A percentile compares a stretch with the other conserved stretches of the same genome.
Conservation (phyloP, 305 asterid species). For the Fraxinus greggii region DNA sequence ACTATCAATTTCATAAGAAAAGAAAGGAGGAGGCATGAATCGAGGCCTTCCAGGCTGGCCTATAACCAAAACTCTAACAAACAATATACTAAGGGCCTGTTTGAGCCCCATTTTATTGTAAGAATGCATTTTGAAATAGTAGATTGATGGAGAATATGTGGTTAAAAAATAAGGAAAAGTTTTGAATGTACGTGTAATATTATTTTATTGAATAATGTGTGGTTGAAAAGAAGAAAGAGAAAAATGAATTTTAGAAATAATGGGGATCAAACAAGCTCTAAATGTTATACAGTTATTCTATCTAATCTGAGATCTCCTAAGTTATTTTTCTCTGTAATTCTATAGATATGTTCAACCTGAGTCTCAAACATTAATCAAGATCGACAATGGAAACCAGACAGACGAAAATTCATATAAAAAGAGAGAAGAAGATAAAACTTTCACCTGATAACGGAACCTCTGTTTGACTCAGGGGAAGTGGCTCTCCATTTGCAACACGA, state of each 20-base stretch:
- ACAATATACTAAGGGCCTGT: too few relatives aligned
- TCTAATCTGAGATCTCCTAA: constrained; percentile 20
- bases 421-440: constrained; percentile 2
- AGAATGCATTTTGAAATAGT: too few relatives aligned
- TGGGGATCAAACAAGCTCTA: not conserved
- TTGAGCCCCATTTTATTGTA: too few relatives aligned
- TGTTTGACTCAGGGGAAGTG: constrained; percentile 79
- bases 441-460: constrained; percentile 88
- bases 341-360: constrained; percentile 7
- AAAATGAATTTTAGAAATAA: too few relatives aligned
- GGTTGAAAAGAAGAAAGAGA: too few relatives aligned
- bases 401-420: not conserved
- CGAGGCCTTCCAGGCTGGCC: not conserved
- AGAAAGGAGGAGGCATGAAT: too few relatives aligned
- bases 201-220: too few relatives aligned
- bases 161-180: too few relatives aligned
- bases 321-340: constrained; percentile 8
- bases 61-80: not conserved
- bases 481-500: constrained; percentile 90
- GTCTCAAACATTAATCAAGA: constrained; percentile 4
- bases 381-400: constrained; percentile 10
- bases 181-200: too few relatives aligned
- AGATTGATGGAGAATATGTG: too few relatives aligned
- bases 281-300: not conserved
- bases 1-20: too few relatives aligned